A percentile compares a stretch with the other conserved stretches of the same genome.
Evolutionary conservation across 2,329 filamentous ascomycete species (phyloP).

Genomic region (Septoria petroselini): DNA sequence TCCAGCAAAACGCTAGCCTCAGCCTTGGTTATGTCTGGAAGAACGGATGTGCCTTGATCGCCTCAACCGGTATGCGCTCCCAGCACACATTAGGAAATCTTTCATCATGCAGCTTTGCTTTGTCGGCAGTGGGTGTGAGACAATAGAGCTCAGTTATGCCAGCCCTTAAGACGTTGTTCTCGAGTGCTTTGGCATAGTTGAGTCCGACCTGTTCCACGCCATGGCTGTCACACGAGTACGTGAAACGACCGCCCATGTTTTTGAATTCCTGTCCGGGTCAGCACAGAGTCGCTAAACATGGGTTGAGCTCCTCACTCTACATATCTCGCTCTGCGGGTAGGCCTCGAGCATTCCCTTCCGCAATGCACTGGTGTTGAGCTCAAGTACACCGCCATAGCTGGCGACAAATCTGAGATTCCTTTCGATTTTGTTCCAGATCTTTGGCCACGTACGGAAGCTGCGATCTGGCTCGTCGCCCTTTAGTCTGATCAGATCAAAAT

Average conservation of each 20-base stretch:
- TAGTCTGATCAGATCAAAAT: conserved; percentile 88
- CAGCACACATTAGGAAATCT: conserved; percentile 36
- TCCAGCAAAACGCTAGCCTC: too few relatives aligned
- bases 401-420: conserved; percentile 71
- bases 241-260: conserved; percentile 72
- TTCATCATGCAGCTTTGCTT: conserved; percentile 31
- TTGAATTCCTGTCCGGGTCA: conserved; percentile 61
- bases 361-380: conserved; percentile 83
- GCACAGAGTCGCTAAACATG: neutral
- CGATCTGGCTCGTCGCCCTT: conserved; percentile 67
- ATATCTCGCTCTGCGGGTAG: conserved; percentile 78
- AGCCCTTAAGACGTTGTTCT: conserved; percentile 58
- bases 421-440: conserved; percentile 69
- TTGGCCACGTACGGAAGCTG: conserved; percentile 43
- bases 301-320: conserved; percentile 55
- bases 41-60: conserved; percentile 28
- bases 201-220: conserved; percentile 81
- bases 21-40: conserved; percentile 13
- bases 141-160: conserved; percentile 59
- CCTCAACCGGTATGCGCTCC: conserved; percentile 21
- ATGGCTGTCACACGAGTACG: conserved; percentile 93
- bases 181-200: conserved; percentile 58
- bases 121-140: conserved; percentile 34
- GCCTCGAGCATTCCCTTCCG: conserved; percentile 88
- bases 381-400: conserved; percentile 75